Conservation (phyloP, 495 filamentous ascomycete genomes). For the Podospora pseudopauciseta region DNA sequence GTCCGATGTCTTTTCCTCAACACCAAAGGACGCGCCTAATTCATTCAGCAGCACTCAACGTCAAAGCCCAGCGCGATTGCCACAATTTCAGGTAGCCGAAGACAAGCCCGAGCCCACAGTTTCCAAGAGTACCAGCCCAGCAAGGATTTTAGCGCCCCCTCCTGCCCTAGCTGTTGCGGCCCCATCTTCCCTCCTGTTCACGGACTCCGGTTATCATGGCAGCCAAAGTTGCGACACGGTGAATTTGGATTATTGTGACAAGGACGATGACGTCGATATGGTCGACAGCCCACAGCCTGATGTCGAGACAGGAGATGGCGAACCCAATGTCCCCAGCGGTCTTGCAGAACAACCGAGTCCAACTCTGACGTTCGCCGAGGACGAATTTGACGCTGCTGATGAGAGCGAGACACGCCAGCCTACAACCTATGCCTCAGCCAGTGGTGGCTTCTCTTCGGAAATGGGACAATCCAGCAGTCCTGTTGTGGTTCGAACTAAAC, state of each 20-base stretch:
- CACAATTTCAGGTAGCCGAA: constrained; percentile 39
- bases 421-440: constrained; percentile 13
- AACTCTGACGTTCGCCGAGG: constrained; percentile 19
- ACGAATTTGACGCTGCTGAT: constrained; percentile 63
- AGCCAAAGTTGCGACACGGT: constrained; percentile 49
- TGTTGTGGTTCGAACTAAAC: constrained; percentile 11
- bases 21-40: constrained; percentile 43
- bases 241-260: constrained; percentile 29
- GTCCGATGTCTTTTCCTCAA: constrained; percentile 70
- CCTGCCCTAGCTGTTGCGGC: constrained; percentile 17
- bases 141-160: constrained; percentile 21
- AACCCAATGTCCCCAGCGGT: constrained; percentile 11
- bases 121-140: constrained; percentile 28
- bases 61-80: constrained; percentile 33
- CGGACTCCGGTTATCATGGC: constrained; percentile 82
- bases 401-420: constrained; percentile 47
- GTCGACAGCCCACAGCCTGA: constrained; percentile 20
- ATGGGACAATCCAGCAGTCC: constrained; percentile 20
- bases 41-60: constrained; percentile 40
- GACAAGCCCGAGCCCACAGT: constrained; percentile 23
- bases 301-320: constrained; percentile 19
- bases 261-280: constrained; percentile 25
- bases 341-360: constrained; percentile 24
- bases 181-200: constrained; percentile 27
- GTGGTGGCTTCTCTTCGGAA: constrained; percentile 18